A percentile compares a stretch with the other conserved stretches of the same genome.
phyloP scores from a whole-genome alignment of 768 basidiomycete genomes.

The Cytidiella melzeri region DNA sequence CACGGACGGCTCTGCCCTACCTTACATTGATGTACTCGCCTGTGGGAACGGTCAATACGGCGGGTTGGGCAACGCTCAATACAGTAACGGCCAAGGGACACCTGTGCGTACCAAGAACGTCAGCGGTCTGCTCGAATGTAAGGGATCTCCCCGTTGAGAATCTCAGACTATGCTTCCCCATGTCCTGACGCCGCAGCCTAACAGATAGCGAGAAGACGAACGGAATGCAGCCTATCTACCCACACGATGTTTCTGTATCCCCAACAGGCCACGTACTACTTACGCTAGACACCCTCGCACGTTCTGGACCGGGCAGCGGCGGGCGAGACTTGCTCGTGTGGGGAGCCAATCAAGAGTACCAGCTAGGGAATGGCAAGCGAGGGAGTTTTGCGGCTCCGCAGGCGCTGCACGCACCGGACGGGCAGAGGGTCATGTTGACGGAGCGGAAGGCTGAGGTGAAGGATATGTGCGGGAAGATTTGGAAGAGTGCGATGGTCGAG shows the following conservation, averaged over 20 bases:
- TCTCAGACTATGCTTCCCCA: neutral
- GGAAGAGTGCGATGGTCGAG: conserved; percentile 59
- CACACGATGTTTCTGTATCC: conserved; percentile 59
- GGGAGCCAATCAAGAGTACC: conserved; percentile 70
- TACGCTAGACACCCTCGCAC: conserved; percentile 55
- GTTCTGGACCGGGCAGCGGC: conserved; percentile 40
- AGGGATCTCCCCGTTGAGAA: conserved; percentile 25
- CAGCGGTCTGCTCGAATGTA: conserved; percentile 84
- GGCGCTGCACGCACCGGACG: conserved; percentile 43
- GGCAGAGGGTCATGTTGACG: conserved; percentile 54
- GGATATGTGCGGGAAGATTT: conserved; percentile 54
- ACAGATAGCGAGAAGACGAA: conserved; percentile 61
- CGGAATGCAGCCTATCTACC: conserved; percentile 57
- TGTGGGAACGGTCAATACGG: conserved; percentile 85
- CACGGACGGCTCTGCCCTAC: conserved; percentile 26
- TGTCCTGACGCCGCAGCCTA: neutral
- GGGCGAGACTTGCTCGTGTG: conserved; percentile 66
- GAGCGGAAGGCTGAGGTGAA: conserved; percentile 42
- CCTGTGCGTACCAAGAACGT: conserved; percentile 73
- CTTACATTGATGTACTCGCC: conserved; percentile 54
- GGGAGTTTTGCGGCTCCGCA: conserved; percentile 51
- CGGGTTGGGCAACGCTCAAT: conserved; percentile 60
- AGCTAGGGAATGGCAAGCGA: conserved; percentile 71
- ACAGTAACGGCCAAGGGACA: conserved; percentile 62
- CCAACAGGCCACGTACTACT: conserved; percentile 72